Conservation (phyloP, 176 grass and related monocot species). For the Melocanna baccifera region DNA sequence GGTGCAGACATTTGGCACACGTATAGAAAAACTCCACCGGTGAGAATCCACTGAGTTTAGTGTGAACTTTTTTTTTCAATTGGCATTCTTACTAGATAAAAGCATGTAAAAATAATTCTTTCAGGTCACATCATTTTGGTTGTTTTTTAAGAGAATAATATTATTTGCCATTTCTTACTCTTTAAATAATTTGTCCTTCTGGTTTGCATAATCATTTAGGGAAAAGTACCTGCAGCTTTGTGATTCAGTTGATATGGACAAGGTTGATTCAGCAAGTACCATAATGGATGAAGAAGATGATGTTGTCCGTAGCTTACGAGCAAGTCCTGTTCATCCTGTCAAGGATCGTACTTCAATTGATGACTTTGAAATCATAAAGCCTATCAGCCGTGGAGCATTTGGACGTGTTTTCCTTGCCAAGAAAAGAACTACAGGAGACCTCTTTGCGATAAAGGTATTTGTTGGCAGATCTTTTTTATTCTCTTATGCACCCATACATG, state of each 20-base stretch:
- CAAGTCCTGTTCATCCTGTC: slow-evolving; percentile 89
- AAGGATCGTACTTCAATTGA: slow-evolving; percentile 99
- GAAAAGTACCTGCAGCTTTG: slow-evolving; percentile 99
- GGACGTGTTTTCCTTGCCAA: slow-evolving; percentile 98
- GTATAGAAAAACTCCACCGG: slow-evolving; percentile 98
- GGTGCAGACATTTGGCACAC: slow-evolving; percentile 96
- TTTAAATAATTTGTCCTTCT: slow-evolving; percentile 26
- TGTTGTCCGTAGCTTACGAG: slow-evolving; percentile 86
- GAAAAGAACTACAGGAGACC: slow-evolving; percentile 98
- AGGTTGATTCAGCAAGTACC: slow-evolving; percentile 80
- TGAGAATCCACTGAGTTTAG: slow-evolving; percentile 36
- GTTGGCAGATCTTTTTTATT: slow-evolving; percentile 8
- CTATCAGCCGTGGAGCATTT: slow-evolving; percentile 97
- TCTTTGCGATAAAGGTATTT: slow-evolving; percentile 98
- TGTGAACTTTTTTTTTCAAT: slow-evolving; percentile 5
- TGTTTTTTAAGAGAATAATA: slow-evolving; percentile 22
- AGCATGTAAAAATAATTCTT: not conserved
- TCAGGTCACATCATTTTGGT: not conserved
- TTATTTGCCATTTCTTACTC: slow-evolving; percentile 14
- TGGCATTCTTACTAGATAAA: slow-evolving; percentile 3
- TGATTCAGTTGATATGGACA: slow-evolving; percentile 90
- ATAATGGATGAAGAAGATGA: slow-evolving; percentile 99
- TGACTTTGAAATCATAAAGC: slow-evolving; percentile 99
- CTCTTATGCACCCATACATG: not conserved
- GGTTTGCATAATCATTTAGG: slow-evolving; percentile 45